Evolutionary conservation across 345 rosid genomes (phyloP).

Genomic region (Microthlaspi erraticum): DNA sequence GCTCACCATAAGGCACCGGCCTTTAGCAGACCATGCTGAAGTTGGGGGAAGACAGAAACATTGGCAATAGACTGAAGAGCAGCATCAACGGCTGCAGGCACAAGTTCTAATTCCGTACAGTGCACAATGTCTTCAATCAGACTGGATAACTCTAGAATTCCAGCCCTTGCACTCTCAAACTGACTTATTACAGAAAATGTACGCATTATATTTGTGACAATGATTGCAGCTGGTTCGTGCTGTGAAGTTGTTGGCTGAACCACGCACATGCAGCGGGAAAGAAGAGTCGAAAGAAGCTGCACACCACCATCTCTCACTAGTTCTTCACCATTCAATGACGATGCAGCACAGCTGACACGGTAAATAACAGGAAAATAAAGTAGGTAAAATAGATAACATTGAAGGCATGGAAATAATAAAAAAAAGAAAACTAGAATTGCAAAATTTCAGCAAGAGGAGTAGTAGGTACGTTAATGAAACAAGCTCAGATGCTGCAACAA

Average conservation of each 20-base stretch:
- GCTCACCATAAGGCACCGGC: conserved; percentile 96
- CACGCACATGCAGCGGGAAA: conserved; percentile 91
- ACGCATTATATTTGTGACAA: conserved; percentile 89
- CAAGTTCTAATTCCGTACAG: conserved; percentile 91
- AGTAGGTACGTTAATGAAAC: conserved; percentile 81
- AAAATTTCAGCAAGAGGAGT: conserved; percentile 25
- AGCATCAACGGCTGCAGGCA: conserved; percentile 91
- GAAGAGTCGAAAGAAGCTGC: conserved; percentile 85
- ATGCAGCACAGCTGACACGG: conserved; percentile 77
- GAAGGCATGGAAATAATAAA: conserved; percentile 12
- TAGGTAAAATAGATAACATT: conserved; percentile 25
- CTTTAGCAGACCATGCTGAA: conserved; percentile 81
- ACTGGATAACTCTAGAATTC: conserved; percentile 72
- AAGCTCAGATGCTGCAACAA: conserved; percentile 98
- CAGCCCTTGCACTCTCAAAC: conserved; percentile 90
- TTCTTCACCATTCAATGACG: conserved; percentile 99
- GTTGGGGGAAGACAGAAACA: conserved; percentile 79
- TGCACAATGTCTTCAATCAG: conserved; percentile 91
- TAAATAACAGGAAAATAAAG: conserved; percentile 14
- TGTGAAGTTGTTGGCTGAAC: conserved; percentile 97
- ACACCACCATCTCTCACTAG: conserved; percentile 97
- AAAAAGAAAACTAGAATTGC: conserved; percentile 18
- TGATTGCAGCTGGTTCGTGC: conserved; percentile 86
- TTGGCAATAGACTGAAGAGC: conserved; percentile 86
- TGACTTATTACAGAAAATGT: conserved; percentile 86